Percentiles rank a stretch among this genome's conserved stretches.
These are phyloP conservation scores for Ceratorhiza oryzae-sativae DNA, from an alignment of 1,284 basidiomycete genomes.

Conservation along the genomic window DNA sequence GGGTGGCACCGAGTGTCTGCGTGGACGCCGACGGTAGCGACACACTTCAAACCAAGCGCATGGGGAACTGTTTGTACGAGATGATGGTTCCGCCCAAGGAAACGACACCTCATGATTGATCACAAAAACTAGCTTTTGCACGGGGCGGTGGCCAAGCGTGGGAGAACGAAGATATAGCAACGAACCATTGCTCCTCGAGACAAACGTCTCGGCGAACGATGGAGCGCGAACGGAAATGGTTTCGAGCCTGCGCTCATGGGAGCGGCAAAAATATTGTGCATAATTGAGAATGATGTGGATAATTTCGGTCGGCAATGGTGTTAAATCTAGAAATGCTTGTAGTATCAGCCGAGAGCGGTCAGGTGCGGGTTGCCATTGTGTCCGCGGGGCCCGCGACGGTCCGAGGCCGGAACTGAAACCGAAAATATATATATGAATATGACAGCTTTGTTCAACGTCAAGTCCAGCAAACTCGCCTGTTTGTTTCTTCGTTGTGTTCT, in stretches of 20 bases:
- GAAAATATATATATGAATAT: not conserved
- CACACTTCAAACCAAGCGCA: constrained; percentile 23
- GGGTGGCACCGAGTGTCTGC: constrained; percentile 9
- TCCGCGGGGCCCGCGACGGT: not conserved
- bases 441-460: not conserved
- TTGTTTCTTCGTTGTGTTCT: not conserved
- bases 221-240: constrained; percentile 24
- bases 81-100: constrained; percentile 21
- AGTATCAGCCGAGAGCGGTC: constrained; percentile 5
- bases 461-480: not conserved
- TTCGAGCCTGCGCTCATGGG: constrained; percentile 24
- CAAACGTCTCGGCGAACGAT: constrained; percentile 7
- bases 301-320: constrained; percentile 15
- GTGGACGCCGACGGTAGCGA: constrained; percentile 1
- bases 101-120: constrained; percentile 24
- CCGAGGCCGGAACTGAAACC: not conserved
- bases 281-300: constrained; percentile 26
- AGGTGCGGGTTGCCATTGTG: constrained; percentile 14
- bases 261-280: constrained; percentile 19
- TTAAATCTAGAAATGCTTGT: not conserved
- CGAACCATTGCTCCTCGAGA: constrained; percentile 24
- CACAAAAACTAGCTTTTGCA: constrained; percentile 28
- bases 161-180: constrained; percentile 23
- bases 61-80: constrained; percentile 2
- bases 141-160: not conserved